Evolutionary conservation across 148 eudicot species (phyloP), one percentile per base, ranked within the genome.

Genomic region (Fagopyrum homotropicum): DNA sequence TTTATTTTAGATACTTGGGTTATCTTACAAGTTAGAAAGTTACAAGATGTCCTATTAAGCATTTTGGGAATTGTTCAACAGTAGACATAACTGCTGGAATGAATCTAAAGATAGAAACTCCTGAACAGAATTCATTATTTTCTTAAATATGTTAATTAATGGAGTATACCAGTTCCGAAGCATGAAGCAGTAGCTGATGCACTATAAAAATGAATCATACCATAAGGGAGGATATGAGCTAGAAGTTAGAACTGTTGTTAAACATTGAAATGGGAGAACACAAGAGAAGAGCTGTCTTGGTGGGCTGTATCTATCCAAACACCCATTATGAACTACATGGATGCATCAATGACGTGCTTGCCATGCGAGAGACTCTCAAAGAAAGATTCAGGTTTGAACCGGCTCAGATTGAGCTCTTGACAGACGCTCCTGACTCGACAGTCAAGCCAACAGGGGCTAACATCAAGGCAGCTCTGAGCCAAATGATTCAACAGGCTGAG

Each of bases 291-390:
- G 90, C 92, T 15, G 80, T 88, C 50, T 76, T 85, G 64, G 89
- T 83, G 4, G 90, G 89, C 4, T 87, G 90, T 83, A 87, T 81
- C 80, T 88, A 88, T 44, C 75, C 84, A 14, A 78, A 83, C 78
- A 89, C 87, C 16, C 74, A 78, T 7, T 60, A 80, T 69, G 85
- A 84, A 66, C 69, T 85, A 35, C 84, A 77, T 30, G 91, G 89
- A 9, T 86, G 90, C 82, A 77, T 84, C 43, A 89, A 85, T 19
- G 91, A 89, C 49, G 88, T 87, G 19, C 60, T 72, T 4, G 77
- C 82, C 71, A 87, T 86, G 85, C 59, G 69, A 46, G 73, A 83
- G 35, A 73, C 83, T 52, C 84, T 87, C 59, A 7, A 77, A 9
- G 16, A 47, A 1, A 81, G 75, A 70, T 85, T 84, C 26, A 84